These are phyloP conservation scores for Extremus antarcticus DNA, from an alignment of 495 filamentous ascomycete genomes.

Conservation along the genomic window DNA sequence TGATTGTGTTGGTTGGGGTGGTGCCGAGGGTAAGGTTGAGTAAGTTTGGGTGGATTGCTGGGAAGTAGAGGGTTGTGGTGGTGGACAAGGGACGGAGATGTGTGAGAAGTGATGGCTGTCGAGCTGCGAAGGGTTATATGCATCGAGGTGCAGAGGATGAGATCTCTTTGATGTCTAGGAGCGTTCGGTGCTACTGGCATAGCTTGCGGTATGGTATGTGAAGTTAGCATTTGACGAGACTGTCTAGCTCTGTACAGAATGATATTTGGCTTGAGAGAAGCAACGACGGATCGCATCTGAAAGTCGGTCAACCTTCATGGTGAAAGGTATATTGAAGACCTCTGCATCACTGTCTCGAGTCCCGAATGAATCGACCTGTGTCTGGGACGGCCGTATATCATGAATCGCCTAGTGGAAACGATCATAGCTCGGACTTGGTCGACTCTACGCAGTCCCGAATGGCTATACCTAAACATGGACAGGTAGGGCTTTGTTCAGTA, in stretches of 20 bases:
- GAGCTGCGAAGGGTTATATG: not conserved
- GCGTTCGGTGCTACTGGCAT: not conserved
- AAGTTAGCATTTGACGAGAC: too few species aligned
- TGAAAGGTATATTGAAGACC: too few species aligned
- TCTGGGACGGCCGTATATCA: too few species aligned
- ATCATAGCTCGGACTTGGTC: too few species aligned
- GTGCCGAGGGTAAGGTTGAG: slow-evolving; percentile 67
- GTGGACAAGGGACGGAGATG: not conserved
- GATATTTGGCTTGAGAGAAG: not conserved
- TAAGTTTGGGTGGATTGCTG: slow-evolving; percentile 57
- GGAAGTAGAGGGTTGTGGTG: slow-evolving; percentile 8
- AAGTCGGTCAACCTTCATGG: too few species aligned
- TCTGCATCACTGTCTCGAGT: too few species aligned
- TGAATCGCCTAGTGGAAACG: too few species aligned
- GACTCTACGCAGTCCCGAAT: too few species aligned
- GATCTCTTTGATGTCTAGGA: not conserved
- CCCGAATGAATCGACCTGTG: too few species aligned
- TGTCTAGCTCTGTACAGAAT: not conserved
- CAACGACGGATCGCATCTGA: too few species aligned
- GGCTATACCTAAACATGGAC: too few species aligned
- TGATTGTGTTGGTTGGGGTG: slow-evolving; percentile 56
- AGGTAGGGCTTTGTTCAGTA: not conserved
- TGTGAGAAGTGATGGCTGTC: not conserved
- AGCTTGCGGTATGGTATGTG: slow-evolving; percentile 1
- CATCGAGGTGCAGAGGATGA: not conserved